Percentiles rank a stretch among this genome's conserved stretches.
These are phyloP conservation scores for Citrus unshiu DNA, from an alignment of 345 rosid species.

Conservation along the genomic window DNA sequence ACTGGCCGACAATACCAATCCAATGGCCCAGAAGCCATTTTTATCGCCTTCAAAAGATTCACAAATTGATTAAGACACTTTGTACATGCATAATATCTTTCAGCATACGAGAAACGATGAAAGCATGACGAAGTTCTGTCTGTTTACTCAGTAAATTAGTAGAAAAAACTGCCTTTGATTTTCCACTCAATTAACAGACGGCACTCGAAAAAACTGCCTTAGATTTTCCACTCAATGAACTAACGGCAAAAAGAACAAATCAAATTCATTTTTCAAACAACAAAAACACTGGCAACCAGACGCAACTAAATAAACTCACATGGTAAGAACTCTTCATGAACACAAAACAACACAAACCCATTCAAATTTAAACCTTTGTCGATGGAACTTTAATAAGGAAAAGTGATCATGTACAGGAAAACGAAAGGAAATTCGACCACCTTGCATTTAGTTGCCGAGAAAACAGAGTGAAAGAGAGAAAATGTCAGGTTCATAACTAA, in stretches of 20 bases:
- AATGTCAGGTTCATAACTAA: not conserved
- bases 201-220: not conserved
- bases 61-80: not conserved
- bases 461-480: slow-evolving; percentile 3
- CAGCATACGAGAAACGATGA: not conserved
- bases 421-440: not conserved
- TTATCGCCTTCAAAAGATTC: slow-evolving; percentile 9
- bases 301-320: not conserved
- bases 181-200: slow-evolving; percentile 7
- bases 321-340: not conserved
- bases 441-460: not conserved
- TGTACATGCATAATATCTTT: not conserved
- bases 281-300: not conserved
- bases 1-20: slow-evolving; percentile 83
- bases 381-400: not conserved
- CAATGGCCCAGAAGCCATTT: slow-evolving; percentile 63
- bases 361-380: not conserved
- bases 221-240: slow-evolving; percentile 2
- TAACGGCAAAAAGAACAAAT: slow-evolving; percentile 4
- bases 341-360: not conserved
- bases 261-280: not conserved
- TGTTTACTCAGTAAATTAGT: not conserved
- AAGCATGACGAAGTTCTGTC: not conserved
- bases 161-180: not conserved
- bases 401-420: not conserved